Evolutionary conservation across 371 early-diverging fungal genomes (phyloP).

Genomic region (Rhizopus sp.): DNA sequence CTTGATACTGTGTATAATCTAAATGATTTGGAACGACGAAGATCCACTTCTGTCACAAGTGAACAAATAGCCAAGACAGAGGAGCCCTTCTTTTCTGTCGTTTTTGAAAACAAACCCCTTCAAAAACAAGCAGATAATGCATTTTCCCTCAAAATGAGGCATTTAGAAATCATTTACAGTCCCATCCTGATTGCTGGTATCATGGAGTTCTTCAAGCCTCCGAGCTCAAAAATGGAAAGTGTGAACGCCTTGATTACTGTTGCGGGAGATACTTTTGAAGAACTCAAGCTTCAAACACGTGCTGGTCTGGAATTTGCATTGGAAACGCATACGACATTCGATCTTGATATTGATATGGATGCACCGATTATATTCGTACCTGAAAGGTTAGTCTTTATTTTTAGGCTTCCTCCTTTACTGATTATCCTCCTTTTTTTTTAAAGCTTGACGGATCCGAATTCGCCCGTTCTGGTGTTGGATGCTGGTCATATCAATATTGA

Average conservation of each 20-base stretch:
- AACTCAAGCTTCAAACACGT: constrained; percentile 74
- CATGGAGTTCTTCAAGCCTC: constrained; percentile 74
- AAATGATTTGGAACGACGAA: constrained; percentile 12
- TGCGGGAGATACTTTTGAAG: constrained; percentile 76
- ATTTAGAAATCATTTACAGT: constrained; percentile 80
- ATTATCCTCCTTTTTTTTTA: constrained; percentile 3
- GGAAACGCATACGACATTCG: constrained; percentile 75
- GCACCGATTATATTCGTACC: constrained; percentile 90
- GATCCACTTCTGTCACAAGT: constrained; percentile 6
- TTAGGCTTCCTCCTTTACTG: not conserved
- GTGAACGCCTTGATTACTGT: constrained; percentile 59
- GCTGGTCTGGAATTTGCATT: constrained; percentile 79
- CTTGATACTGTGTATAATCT: constrained; percentile 11
- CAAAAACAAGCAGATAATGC: constrained; percentile 77
- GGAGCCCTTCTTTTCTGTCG: constrained; percentile 68
- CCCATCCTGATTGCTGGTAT: constrained; percentile 66
- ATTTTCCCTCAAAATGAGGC: constrained; percentile 70
- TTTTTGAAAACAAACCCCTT: constrained; percentile 74
- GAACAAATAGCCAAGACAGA: constrained; percentile 1
- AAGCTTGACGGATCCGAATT: constrained; percentile 35
- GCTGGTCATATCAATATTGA: constrained; percentile 80
- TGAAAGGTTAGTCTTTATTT: constrained; percentile 46
- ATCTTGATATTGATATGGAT: constrained; percentile 78
- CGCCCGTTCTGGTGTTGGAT: constrained; percentile 73
- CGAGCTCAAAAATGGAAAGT: constrained; percentile 61